Base-by-base conservation (phyloP, 164 flowering plant genomes). In the Macadamia tetraphylla region DNA sequence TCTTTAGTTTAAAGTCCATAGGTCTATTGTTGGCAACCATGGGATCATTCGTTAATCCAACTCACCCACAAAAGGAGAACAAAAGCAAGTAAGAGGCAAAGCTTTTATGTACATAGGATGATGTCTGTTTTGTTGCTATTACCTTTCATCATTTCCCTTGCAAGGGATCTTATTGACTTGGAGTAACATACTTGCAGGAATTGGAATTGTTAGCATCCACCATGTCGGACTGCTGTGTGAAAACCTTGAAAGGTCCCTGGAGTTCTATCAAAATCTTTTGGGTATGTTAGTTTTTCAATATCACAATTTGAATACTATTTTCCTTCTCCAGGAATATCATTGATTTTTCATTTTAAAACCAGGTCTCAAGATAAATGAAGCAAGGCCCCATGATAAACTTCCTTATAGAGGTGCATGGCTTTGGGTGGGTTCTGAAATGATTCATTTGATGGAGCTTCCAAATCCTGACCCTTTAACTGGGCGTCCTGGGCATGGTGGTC, bases 351-450 rank as follows among this genome's bases (percentile, higher is more conserved):
- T 57, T 31, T 55, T 66, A 31, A 68, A 31, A 65, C 18, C 67
- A 76, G 81, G 77, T 46, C 74, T 88, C 52, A 64, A 84, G 69
- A 87, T 89, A 81, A 94, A 92, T 75, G 98, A 92, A 78, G 98
- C 97, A 65, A 86, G 98, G 68, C 99, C 99, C n/a, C 72, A 89
- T 75, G 92, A 87, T 44, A 92, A 95, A 81, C 99, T 95, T 35
- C 98, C 98, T 0, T 95, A 92, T 65, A 83, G 96, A 70, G 99
- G 99, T 79, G 97, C 91, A 69, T 95, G 98, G 99, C 76, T 95
- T 64, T 95, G 98, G 99, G 96, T 95, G 70, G 99, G 99, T 62
- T 82, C 97, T 55, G 97, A 89, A 77, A 94, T 94, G 99, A 92
- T 94, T 81, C 99, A 94, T 74, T 77, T 94, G 74, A 92, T 94